Evolutionary conservation across 225 moss, liverwort and hornwort genomes (phyloP).

Genomic region (Sphagnum contortum): DNA sequence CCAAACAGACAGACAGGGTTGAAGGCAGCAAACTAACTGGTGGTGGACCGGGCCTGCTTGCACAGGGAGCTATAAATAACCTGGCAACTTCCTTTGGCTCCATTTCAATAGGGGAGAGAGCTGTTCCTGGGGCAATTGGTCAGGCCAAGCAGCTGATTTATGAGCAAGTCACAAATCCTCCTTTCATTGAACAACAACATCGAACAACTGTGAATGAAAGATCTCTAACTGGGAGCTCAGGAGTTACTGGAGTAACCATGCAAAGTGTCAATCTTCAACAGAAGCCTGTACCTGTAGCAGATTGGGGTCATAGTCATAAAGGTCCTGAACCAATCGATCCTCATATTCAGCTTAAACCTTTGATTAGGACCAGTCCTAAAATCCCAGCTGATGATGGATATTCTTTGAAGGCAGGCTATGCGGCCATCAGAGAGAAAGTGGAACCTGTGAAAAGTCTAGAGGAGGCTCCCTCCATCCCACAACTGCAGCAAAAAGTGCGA

Average conservation of each 20-base stretch:
- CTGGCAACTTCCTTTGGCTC: constrained; percentile 44
- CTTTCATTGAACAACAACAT: constrained; percentile 17
- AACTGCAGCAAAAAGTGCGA: constrained; percentile 30
- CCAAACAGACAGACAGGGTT: no score
- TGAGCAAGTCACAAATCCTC: neutral
- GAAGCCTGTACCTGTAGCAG: constrained; percentile 12
- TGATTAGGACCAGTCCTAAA: constrained; percentile 21
- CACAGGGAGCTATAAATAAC: constrained; percentile 17
- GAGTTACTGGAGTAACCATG: constrained; percentile 32
- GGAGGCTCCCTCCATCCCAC: constrained; percentile 10
- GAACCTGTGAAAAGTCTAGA: constrained; percentile 21
- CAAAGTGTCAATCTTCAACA: constrained; percentile 14
- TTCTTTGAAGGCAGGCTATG: constrained; percentile 15
- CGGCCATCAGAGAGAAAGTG: constrained; percentile 17
- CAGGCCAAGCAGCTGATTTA: constrained; percentile 9
- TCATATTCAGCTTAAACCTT: constrained; percentile 10
- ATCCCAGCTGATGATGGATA: constrained; percentile 17
- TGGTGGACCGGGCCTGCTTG: no score
- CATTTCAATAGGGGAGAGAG: constrained; percentile 49
- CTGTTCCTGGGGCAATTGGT: constrained; percentile 15
- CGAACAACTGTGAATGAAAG: constrained; percentile 26
- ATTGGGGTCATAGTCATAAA: constrained; percentile 10
- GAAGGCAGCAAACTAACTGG: no score
- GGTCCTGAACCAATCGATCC: constrained; percentile 20
- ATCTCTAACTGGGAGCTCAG: constrained; percentile 26